Percentiles rank a stretch among this genome's conserved stretches.
phyloP scores from a whole-genome alignment of 2,329 filamentous ascomycete species.

The Colletotrichum sp. region DNA sequence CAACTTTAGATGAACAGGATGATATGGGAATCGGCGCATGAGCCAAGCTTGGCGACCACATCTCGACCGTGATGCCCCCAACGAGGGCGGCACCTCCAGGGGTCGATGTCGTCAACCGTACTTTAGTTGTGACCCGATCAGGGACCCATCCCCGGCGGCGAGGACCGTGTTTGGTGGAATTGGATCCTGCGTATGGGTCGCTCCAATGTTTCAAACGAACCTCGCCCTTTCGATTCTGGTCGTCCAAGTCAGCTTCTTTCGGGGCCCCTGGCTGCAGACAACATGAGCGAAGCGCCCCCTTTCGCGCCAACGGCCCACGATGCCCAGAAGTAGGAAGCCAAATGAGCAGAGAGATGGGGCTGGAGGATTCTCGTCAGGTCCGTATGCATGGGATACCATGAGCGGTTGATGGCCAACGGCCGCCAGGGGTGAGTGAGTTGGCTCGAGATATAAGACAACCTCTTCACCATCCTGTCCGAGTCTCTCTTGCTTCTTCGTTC shows the following conservation, averaged over 20 bases:
- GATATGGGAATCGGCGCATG: conserved; percentile 8
- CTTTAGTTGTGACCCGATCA: conserved; percentile 4
- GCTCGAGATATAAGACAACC: conserved; percentile 11
- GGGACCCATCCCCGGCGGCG: not conserved
- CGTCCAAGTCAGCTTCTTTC: not conserved
- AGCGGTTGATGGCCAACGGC: not conserved
- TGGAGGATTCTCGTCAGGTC: not conserved
- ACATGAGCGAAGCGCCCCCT: not conserved
- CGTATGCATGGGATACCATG: not conserved
- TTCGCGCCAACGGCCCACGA: not conserved
- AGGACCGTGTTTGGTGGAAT: not conserved
- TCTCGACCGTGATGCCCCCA: not conserved
- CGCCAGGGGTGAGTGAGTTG: not conserved
- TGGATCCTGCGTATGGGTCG: not conserved
- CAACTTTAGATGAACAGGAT: conserved; percentile 19
- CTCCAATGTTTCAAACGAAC: conserved; percentile 3
- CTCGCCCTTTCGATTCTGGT: not conserved
- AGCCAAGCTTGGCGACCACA: not conserved
- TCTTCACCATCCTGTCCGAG: not conserved
- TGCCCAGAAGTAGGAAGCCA: not conserved
- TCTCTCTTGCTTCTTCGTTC: not conserved
- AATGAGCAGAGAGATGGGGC: not conserved
- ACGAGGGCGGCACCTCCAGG: not conserved
- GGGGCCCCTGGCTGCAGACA: not conserved
- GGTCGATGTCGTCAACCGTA: conserved; percentile 12